Base-by-base conservation (phyloP, 305 asterid species). In the Fraxinus sp. region DNA sequence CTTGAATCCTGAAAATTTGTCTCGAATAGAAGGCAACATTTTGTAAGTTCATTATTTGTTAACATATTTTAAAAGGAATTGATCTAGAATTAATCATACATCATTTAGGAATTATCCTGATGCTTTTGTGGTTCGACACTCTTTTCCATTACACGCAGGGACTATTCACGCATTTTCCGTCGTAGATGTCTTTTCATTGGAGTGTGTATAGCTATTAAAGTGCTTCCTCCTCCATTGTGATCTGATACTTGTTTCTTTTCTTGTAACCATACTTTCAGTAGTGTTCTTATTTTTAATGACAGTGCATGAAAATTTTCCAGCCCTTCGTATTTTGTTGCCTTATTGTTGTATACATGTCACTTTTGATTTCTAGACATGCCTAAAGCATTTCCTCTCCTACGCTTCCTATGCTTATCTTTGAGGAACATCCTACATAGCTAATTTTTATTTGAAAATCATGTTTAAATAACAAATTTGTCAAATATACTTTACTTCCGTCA, bases 21-120 rank as follows among this genome's bases (percentile, higher is more conserved):
- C 13, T 62, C 32, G 9, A 62, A 20, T 62, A 22, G 71, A 62
- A 18, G 71, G 71, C 28, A 62, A 18, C 26, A 22, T 62, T 22
- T 62, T 22, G 71, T 41, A 62, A 62, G 33, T 62, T 22, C 73
- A 64, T 64, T 22, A 22, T 64, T 64, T 22, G 33, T 24, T 24
- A 24, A 64, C 35, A 22, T 26, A 26, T 1, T 64, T 64, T 28
- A 64, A 24, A 64, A 64, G 73, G 35, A 24, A 64, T 24, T 64
- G 73, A 10, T 10, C 33, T 8, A 64, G n/a, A 64, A 37, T 39
- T 76, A 68, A 16, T 64, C 82, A 26, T 7, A 10, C 28, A 64
- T 77, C 57, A 64, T n/a, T 52, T 80, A 59, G 55, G 77, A 75
- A 82, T 77, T 75, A 55, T 62, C 72, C 73, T 57, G 74, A 70